Evolutionary conservation across 257 asterid species (phyloP).

Genomic region (Primulina eburnea): DNA sequence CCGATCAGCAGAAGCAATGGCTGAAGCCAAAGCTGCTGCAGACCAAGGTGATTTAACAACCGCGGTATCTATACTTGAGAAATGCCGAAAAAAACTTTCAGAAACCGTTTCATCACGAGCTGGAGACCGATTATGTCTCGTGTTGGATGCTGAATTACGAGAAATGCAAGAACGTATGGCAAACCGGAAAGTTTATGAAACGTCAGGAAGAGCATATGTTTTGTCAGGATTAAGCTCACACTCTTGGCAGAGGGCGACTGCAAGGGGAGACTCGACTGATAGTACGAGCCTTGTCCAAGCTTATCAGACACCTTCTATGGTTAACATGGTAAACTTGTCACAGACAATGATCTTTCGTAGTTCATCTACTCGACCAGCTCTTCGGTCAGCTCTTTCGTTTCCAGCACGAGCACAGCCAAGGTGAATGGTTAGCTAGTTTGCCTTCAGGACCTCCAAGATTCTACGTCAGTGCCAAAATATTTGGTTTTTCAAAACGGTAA

Average conservation of each 20-base stretch:
- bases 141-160: constrained; percentile 63
- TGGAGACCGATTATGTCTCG: constrained; percentile 54
- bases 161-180: constrained; percentile 95
- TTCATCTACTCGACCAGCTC: constrained; percentile 39
- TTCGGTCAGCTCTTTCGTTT: constrained; percentile 45
- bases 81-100: constrained; percentile 44
- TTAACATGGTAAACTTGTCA: constrained; percentile 79
- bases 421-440: constrained; percentile 31
- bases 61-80: constrained; percentile 55
- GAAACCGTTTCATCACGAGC: constrained; percentile 58
- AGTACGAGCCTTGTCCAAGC: constrained; percentile 60
- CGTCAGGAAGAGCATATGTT: constrained; percentile 86
- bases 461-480: neutral
- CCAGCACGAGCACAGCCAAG: constrained; percentile 45
- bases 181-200: constrained; percentile 57
- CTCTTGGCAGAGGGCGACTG: constrained; percentile 95
- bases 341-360: constrained; percentile 57
- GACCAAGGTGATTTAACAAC: constrained; percentile 59
- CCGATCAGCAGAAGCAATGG: constrained; percentile 73
- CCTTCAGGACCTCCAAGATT: neutral
- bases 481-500: constrained; percentile 13
- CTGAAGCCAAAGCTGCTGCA: constrained; percentile 69
- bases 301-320: constrained; percentile 92
- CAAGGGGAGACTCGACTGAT: constrained; percentile 79
- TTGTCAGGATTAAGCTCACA: constrained; percentile 94